Evolutionary conservation across 768 basidiomycete genomes (phyloP).

Genomic region (Amanita molliuscula): DNA sequence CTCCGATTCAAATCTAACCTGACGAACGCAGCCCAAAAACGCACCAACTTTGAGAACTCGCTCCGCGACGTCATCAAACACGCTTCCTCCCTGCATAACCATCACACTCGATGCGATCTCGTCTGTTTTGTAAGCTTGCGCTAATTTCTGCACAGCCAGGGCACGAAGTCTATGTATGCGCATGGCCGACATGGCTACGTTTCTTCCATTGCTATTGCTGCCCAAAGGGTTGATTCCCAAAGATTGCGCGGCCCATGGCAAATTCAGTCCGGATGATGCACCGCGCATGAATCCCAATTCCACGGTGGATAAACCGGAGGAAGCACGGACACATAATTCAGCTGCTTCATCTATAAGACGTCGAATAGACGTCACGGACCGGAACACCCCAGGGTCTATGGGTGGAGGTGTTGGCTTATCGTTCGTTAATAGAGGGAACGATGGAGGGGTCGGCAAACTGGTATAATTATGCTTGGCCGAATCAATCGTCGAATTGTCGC

Average conservation of each 20-base stretch:
- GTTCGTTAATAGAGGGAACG: constrained; percentile 43
- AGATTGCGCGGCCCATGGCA: constrained; percentile 56
- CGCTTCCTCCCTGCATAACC: constrained; percentile 91
- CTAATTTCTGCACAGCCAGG: constrained; percentile 79
- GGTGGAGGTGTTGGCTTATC: constrained; percentile 74
- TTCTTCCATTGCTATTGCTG: constrained; percentile 49
- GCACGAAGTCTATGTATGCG: constrained; percentile 72
- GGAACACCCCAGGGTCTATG: constrained; percentile 84
- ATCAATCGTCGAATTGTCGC: constrained; percentile 32
- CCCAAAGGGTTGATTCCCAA: constrained; percentile 54
- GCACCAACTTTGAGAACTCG: constrained; percentile 59
- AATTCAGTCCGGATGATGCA: constrained; percentile 27
- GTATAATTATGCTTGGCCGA: constrained; percentile 27
- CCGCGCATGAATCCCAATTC: constrained; percentile 57
- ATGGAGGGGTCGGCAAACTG: constrained; percentile 27
- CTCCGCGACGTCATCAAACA: constrained; percentile 89
- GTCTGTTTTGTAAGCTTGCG: constrained; percentile 77
- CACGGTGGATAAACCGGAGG: constrained; percentile 71
- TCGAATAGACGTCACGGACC: constrained; percentile 63
- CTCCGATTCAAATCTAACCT: constrained; percentile 1
- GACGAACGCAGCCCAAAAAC: constrained; percentile 9
- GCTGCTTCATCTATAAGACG: constrained; percentile 83
- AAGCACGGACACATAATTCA: constrained; percentile 79
- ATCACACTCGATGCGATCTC: constrained; percentile 91
- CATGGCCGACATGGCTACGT: constrained; percentile 76